These are phyloP conservation scores for Trichoderma reesei DNA, from an alignment of 495 filamentous ascomycete genomes.

Conservation along the genomic window DNA sequence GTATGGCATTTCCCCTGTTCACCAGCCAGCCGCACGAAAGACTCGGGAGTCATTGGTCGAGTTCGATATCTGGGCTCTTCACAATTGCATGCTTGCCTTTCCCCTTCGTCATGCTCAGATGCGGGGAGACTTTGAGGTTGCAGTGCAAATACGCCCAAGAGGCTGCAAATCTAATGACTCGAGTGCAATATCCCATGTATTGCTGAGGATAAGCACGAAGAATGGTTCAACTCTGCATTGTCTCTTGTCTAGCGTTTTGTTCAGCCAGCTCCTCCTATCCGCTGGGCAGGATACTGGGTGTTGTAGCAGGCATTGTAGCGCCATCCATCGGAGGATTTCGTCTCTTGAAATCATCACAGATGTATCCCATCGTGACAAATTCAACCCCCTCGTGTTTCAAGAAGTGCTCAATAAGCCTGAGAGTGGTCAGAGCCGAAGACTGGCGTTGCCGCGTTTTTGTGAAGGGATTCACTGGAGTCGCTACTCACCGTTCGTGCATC, in stretches of 20 bases:
- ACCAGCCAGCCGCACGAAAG: constrained; percentile 53
- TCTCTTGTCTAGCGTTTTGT: too few species aligned
- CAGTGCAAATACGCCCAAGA: not conserved
- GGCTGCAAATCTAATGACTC: not conserved
- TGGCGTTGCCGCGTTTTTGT: too few species aligned
- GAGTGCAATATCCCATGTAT: not conserved
- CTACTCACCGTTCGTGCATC: constrained; percentile 37
- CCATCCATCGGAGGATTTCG: not conserved
- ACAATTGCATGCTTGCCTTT: constrained; percentile 56
- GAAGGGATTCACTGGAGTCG: constrained; percentile 13
- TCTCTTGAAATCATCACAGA: constrained; percentile 48
- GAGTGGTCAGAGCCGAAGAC: too few species aligned
- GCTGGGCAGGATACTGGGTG: too few species aligned
- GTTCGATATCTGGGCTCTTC: constrained; percentile 54
- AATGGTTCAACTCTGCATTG: too few species aligned
- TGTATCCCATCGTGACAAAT: constrained; percentile 46
- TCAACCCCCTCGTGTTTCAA: constrained; percentile 45
- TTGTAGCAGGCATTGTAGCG: not conserved
- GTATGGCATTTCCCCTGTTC: constrained; percentile 59
- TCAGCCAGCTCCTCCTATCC: too few species aligned
- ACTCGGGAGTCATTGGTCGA: constrained; percentile 59
- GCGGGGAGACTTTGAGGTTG: not conserved
- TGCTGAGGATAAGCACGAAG: too few species aligned
- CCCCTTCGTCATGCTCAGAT: constrained; percentile 30
- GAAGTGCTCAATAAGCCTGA: constrained; percentile 30